These are phyloP conservation scores for Ascochyta viciae-villosae DNA, from an alignment of 2,329 filamentous ascomycete species.

Conservation along the genomic window DNA sequence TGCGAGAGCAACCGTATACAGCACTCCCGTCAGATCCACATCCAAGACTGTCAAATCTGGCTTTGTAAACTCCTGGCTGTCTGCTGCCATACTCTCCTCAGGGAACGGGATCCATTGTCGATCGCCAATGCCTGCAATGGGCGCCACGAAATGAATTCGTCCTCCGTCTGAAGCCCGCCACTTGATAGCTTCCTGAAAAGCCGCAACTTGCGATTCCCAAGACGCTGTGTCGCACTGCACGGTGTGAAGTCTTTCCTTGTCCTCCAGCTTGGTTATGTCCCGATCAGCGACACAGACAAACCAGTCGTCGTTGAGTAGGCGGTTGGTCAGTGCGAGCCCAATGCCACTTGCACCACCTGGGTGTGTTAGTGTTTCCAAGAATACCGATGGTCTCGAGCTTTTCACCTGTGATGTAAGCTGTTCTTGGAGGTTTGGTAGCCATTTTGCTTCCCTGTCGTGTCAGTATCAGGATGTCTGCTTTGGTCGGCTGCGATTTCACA, in stretches of 20 bases:
- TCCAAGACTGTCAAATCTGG: constrained; percentile 51
- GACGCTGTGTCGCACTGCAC: constrained; percentile 42
- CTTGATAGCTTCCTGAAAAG: constrained; percentile 46
- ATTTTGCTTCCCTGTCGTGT: neutral
- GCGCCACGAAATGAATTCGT: constrained; percentile 51
- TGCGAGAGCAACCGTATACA: constrained; percentile 52
- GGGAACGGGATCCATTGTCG: constrained; percentile 42
- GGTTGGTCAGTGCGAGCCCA: constrained; percentile 40
- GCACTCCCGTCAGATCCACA: constrained; percentile 52
- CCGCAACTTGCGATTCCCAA: constrained; percentile 48
- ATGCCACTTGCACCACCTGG: constrained; percentile 44
- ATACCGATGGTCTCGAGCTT: neutral
- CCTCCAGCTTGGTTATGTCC: constrained; percentile 35
- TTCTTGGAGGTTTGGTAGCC: neutral
- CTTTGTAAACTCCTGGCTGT: constrained; percentile 39
- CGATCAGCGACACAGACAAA: constrained; percentile 58
- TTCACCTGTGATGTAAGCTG: constrained; percentile 4
- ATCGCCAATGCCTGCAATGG: constrained; percentile 53
- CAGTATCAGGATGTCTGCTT: neutral
- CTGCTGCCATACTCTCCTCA: constrained; percentile 23
- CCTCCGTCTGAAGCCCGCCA: constrained; percentile 36
- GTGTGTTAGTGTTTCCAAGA: neutral
- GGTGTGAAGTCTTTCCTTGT: constrained; percentile 23
- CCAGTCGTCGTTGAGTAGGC: constrained; percentile 47
- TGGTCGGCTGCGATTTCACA: neutral